Base-by-base conservation (phyloP, 371 early-diverging fungal genomes). In the Syncephalastrum sp. region DNA sequence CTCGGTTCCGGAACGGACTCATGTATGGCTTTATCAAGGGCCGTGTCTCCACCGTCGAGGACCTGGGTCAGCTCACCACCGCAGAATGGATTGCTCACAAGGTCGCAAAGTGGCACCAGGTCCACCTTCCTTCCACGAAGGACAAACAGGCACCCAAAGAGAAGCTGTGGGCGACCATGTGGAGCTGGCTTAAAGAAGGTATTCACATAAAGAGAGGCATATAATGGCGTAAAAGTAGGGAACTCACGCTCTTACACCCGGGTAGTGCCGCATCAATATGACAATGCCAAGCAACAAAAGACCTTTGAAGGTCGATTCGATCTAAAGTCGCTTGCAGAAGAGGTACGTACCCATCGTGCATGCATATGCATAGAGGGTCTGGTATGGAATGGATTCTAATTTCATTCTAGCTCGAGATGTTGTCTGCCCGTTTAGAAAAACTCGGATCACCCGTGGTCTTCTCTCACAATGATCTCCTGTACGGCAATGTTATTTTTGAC, bases 11-110 rank as follows among this genome's bases (percentile, higher is more conserved):
- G 47, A 95, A 96, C 68, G 96, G 96, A 2, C 65, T 97, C 21
- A 87, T 93, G 27, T 95, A 96, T 70, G 97, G 97, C 3, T 97
- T 79, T 59, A 83, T 93, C 41, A 82, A 87, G 13, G 97, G 97
- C 2, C 70, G 72, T 14, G 86, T 87, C 13, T 80, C 87, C 17
- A 70, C 76, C 53, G 82, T 85, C 8, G 72, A 81, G 5, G 91
- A 93, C 42, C 82, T 97, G 88, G 66, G 82, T 10, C 81, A 88
- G 57, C 78, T 82, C 12, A 81, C 81, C 60, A 87, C 83, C 61
- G 87, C 89, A 14, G 56, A 66, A 8, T 84, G 94, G 64, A 86
- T 95, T 47, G 94, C 97, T n/a, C 71, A 70, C 27, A 81, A 86
- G 46, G 63, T 95, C 21, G 95, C 87, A 4, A 74, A 77, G 51